phyloP scores from a whole-genome alignment of 148 eudicot species.

The Arbutus unedo region DNA sequence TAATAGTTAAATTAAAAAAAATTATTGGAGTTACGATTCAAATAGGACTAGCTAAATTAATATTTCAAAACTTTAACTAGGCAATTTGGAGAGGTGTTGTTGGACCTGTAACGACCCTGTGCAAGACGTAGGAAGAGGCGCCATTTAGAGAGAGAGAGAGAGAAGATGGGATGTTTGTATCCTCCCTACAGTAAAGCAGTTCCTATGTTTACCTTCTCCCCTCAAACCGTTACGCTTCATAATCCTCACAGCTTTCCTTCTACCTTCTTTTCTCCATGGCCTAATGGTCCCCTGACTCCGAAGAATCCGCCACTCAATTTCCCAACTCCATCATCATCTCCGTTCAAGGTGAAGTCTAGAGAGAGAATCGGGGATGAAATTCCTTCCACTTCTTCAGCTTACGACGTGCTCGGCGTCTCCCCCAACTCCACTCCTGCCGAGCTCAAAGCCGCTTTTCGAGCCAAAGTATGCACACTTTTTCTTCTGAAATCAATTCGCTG shows the following conservation, averaged over 20 bases:
- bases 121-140: background rate
- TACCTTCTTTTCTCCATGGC: background rate
- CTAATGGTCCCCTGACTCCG: background rate
- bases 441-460: constrained; percentile 83
- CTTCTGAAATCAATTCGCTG: background rate
- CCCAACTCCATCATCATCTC: constrained; percentile 12
- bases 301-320: background rate
- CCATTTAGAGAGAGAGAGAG: background rate
- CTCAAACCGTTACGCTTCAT: background rate
- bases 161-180: background rate
- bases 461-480: constrained; percentile 41
- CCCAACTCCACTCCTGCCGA: constrained; percentile 59
- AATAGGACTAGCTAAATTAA: no score
- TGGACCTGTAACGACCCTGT: no score
- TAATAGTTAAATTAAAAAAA: no score
- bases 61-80: no score
- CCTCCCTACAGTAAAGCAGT: background rate
- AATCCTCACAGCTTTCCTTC: background rate
- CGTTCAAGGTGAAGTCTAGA: constrained; percentile 30
- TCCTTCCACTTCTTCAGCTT: constrained; percentile 52
- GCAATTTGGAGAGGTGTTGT: no score
- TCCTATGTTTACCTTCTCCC: background rate
- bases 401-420: constrained; percentile 58
- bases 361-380: constrained; percentile 25
- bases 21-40: no score